phyloP scores from a whole-genome alignment of 495 filamentous ascomycete species.

The Podospora conica region DNA sequence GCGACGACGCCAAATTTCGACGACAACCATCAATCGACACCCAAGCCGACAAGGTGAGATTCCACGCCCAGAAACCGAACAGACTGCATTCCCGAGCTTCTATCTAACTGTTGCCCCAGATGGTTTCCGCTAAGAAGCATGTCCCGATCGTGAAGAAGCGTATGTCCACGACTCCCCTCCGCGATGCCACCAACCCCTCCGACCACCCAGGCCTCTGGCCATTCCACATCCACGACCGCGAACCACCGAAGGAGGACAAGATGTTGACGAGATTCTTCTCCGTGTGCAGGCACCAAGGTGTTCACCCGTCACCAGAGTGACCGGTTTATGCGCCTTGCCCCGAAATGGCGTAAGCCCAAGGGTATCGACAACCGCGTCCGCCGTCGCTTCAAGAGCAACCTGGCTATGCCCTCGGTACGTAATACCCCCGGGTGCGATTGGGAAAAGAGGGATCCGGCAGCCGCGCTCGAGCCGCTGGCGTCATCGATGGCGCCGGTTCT shows the following conservation, averaged over 20 bases:
- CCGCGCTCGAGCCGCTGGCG: background rate
- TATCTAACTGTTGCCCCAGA: slow-evolving; percentile 52
- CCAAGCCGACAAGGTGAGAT: slow-evolving; percentile 43
- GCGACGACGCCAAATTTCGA: slow-evolving; percentile 34
- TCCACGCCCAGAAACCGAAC: slow-evolving; percentile 5
- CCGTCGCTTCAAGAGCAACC: slow-evolving; percentile 88
- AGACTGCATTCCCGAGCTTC: background rate
- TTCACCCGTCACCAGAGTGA: slow-evolving; percentile 97
- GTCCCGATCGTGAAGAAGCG: slow-evolving; percentile 99
- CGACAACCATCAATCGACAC: slow-evolving; percentile 33
- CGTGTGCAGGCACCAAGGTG: slow-evolving; percentile 64
- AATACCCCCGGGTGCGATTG: background rate
- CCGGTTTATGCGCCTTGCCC: slow-evolving; percentile 80
- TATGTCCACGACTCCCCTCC: slow-evolving; percentile 47
- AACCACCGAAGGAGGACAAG: slow-evolving; percentile 5
- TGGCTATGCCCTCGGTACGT: slow-evolving; percentile 97
- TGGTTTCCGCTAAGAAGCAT: slow-evolving; percentile 98
- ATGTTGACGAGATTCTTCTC: slow-evolving; percentile 19
- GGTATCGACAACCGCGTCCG: slow-evolving; percentile 87
- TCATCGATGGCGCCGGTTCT: background rate
- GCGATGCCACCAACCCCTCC: slow-evolving; percentile 9
- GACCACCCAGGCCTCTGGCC: slow-evolving; percentile 1
- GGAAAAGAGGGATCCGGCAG: background rate
- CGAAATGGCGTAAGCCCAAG: slow-evolving; percentile 97
- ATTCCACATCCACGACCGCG: background rate